Conservation (phyloP, 169 alveolate species). For the Eimeria sp. region DNA sequence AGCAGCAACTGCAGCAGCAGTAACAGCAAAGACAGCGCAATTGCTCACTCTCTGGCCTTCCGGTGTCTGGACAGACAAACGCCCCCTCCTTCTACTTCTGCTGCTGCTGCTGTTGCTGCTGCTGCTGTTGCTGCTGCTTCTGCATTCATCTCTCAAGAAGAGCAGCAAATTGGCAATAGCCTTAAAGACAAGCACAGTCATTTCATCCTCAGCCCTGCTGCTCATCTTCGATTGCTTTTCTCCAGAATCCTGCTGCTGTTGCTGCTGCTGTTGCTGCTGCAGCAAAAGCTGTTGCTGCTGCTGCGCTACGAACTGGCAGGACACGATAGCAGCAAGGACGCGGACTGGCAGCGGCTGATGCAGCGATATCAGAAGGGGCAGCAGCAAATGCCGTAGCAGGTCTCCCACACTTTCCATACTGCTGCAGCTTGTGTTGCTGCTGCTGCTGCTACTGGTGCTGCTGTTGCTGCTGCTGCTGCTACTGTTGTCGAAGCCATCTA, state of each 20-base stretch:
- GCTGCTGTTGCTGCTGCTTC: constrained; percentile 71
- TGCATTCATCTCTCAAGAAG: not conserved
- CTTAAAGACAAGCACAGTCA: constrained; percentile 27
- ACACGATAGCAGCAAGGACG: constrained; percentile 36
- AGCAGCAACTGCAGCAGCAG: constrained; percentile 46
- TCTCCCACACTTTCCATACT: not conserved
- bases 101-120: constrained; percentile 58
- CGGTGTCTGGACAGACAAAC: constrained; percentile 19
- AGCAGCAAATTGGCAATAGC: constrained; percentile 17
- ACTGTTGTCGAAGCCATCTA: not conserved
- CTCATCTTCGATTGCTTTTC: not conserved
- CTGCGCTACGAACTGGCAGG: constrained; percentile 43
- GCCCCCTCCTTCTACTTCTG: constrained; percentile 53
- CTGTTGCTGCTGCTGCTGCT: constrained; percentile 3
- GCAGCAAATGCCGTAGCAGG: constrained; percentile 52
- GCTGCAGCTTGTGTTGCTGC: constrained; percentile 39
- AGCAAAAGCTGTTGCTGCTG: not conserved
- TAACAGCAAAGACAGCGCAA: not conserved
- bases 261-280: not conserved
- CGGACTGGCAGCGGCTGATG: constrained; percentile 43
- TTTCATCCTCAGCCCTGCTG: not conserved
- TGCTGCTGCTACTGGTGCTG: constrained; percentile 3
- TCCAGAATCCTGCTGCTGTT: not conserved
- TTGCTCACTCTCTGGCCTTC: constrained; percentile 48
- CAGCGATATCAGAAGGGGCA: constrained; percentile 26